These are phyloP conservation scores for Daldinia vernicosa DNA, from an alignment of 495 filamentous ascomycete species.

Conservation along the genomic window DNA sequence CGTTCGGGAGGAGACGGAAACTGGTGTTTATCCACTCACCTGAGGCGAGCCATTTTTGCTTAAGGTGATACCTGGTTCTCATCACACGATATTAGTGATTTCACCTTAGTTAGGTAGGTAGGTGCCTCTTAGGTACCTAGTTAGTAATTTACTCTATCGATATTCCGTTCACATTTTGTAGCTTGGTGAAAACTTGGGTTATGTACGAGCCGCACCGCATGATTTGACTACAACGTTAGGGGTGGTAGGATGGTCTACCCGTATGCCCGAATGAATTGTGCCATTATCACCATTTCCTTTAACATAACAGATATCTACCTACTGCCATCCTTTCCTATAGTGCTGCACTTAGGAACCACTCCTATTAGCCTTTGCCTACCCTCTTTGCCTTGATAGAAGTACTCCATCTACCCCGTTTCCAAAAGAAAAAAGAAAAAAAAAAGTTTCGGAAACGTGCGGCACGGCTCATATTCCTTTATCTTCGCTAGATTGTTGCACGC, in stretches of 20 bases:
- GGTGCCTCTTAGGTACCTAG: conserved; percentile 5
- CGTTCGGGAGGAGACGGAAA: conserved; percentile 22
- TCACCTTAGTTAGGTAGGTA: conserved; percentile 7
- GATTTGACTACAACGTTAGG: neutral
- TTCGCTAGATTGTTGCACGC: neutral
- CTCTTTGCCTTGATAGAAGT: neutral
- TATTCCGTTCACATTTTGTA: neutral
- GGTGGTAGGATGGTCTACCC: neutral
- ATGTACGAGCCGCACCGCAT: neutral
- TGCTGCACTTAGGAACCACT: neutral
- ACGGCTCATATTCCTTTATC: neutral
- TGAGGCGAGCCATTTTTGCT: conserved; percentile 24
- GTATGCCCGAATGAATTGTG: neutral
- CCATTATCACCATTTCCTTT: neutral
- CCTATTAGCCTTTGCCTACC: neutral
- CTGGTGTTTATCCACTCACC: conserved; percentile 18
- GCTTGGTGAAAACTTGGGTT: neutral
- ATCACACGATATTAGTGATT: conserved; percentile 11
- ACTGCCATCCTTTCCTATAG: neutral
- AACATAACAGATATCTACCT: neutral
- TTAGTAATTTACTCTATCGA: conserved; percentile 26
- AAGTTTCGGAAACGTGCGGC: neutral
- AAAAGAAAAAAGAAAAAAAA: too few relatives aligned
- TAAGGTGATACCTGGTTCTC: conserved; percentile 33
- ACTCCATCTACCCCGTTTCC: neutral